These are phyloP conservation scores for Dioscorea alata DNA, from an alignment of 106 monocot genomes.

Conservation along the genomic window DNA sequence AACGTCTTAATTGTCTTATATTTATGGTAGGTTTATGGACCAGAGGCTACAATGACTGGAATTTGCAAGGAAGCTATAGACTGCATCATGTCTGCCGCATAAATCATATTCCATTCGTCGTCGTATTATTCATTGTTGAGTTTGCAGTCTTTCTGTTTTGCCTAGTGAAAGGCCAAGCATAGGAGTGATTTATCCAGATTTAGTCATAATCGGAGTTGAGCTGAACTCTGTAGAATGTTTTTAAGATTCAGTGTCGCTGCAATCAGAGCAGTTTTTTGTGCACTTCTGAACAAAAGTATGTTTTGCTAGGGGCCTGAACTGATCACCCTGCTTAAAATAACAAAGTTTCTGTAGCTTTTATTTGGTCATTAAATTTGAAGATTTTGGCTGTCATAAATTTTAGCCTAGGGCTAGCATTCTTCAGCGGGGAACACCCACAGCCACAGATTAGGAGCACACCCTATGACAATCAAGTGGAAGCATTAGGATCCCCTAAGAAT, in stretches of 20 bases:
- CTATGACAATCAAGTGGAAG: no score
- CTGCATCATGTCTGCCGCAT: slow-evolving; percentile 49
- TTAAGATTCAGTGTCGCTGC: neutral
- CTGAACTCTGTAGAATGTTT: neutral
- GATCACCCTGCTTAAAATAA: neutral
- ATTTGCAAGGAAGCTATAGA: slow-evolving; percentile 93
- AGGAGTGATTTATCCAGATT: neutral
- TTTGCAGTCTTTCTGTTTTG: neutral
- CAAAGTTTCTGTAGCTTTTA: neutral
- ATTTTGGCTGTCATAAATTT: no score
- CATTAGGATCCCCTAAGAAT: no score
- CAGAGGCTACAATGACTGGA: slow-evolving; percentile 92
- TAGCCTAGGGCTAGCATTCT: no score
- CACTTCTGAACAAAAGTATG: neutral
- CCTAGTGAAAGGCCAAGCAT: neutral
- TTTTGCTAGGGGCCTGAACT: neutral
- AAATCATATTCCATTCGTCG: neutral
- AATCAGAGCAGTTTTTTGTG: neutral
- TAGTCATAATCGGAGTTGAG: neutral
- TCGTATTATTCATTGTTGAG: neutral
- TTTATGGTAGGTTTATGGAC: slow-evolving; percentile 72
- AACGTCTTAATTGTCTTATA: neutral
- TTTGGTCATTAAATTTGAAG: no score
- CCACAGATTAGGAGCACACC: no score
- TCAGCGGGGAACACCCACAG: no score